Conservation (phyloP, 2,329 filamentous ascomycete species). For the Diaporthe longicolla region DNA sequence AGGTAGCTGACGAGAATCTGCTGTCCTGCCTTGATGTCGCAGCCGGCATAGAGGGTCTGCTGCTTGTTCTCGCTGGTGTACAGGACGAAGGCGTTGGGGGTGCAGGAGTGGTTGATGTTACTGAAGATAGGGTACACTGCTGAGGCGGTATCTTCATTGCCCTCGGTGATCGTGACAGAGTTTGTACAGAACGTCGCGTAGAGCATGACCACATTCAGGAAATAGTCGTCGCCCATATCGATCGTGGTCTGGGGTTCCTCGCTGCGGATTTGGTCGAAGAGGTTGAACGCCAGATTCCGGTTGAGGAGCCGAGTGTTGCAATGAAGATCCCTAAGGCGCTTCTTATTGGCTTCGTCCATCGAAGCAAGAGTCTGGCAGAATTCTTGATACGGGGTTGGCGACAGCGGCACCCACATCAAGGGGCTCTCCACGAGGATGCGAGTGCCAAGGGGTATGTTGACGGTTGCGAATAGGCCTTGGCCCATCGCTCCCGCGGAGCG, state of each 20-base stretch:
- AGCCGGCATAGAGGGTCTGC: slow-evolving; percentile 46
- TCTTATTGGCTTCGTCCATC: background rate
- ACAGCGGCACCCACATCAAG: background rate
- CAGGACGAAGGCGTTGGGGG: slow-evolving; percentile 46
- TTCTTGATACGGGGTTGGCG: background rate
- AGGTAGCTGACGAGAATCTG: slow-evolving; percentile 49
- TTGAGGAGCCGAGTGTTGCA: slow-evolving; percentile 8
- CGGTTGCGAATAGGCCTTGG: slow-evolving; percentile 26
- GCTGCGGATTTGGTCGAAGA: background rate
- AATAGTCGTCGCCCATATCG: background rate
- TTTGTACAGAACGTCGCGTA: slow-evolving; percentile 29
- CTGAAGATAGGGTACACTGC: slow-evolving; percentile 11
- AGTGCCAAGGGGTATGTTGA: slow-evolving; percentile 20
- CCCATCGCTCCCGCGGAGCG: slow-evolving; percentile 17
- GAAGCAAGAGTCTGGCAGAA: background rate
- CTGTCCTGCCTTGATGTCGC: slow-evolving; percentile 46
- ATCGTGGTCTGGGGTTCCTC: background rate
- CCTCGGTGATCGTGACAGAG: background rate
- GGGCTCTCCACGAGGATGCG: slow-evolving; percentile 18
- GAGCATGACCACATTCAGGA: background rate
- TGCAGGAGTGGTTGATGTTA: slow-evolving; percentile 51
- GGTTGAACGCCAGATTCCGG: background rate
- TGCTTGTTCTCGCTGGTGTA: slow-evolving; percentile 46
- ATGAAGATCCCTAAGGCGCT: background rate
- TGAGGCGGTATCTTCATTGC: background rate